These are phyloP conservation scores for Cubamyces sp. DNA, from an alignment of 768 basidiomycete species.

Conservation along the genomic window DNA sequence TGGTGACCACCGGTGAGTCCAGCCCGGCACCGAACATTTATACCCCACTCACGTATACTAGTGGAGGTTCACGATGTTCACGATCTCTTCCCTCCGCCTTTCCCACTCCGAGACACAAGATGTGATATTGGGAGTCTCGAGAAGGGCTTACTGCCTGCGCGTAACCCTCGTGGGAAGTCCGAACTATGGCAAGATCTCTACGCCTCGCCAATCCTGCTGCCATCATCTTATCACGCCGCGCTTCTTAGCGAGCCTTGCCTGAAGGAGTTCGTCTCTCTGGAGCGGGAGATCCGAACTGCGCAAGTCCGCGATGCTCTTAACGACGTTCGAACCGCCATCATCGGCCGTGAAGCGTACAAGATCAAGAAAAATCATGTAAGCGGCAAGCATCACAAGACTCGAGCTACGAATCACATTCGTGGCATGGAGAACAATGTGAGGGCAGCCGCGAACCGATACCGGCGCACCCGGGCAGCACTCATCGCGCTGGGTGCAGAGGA, in stretches of 20 bases:
- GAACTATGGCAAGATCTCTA: background rate
- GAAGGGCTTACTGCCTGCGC: background rate
- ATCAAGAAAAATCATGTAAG: background rate
- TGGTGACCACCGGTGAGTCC: too few species aligned
- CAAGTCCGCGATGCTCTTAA: constrained; percentile 37
- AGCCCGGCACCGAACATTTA: too few species aligned
- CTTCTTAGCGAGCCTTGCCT: background rate
- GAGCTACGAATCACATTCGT: background rate
- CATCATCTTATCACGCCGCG: background rate
- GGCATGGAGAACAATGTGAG: background rate
- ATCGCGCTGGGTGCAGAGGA: background rate
- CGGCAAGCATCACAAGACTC: background rate
- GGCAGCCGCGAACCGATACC: background rate
- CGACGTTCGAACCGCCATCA: constrained; percentile 34
- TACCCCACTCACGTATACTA: too few species aligned
- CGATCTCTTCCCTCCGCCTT: background rate
- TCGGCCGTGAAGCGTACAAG: background rate
- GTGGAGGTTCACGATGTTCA: too few species aligned
- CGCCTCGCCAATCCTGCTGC: background rate
- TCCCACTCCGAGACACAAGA: background rate
- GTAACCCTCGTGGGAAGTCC: background rate
- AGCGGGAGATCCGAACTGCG: constrained; percentile 32
- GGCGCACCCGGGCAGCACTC: background rate
- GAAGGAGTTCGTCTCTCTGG: background rate
- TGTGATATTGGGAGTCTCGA: background rate